Conservation (phyloP, 495 filamentous ascomycete genomes). For the Podospora anserina region DNA sequence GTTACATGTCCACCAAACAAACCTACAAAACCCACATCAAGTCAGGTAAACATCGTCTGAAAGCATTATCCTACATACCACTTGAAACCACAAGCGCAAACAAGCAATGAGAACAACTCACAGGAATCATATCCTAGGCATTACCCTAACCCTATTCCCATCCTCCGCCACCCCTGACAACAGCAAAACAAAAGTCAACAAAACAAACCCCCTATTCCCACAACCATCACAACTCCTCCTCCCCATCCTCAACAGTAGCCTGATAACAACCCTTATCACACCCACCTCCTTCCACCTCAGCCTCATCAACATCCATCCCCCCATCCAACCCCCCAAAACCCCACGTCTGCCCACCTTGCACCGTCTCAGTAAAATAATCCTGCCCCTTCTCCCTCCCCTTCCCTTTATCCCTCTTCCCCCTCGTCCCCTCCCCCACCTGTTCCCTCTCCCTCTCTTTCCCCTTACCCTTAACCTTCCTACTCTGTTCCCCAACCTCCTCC, state of each 20-base stretch:
- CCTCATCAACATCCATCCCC: constrained; percentile 1
- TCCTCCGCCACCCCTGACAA: neutral
- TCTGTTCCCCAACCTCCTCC: neutral
- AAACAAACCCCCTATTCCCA: neutral
- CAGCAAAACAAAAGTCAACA: neutral
- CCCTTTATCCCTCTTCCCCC: neutral
- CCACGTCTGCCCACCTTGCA: neutral
- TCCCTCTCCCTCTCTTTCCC: neutral
- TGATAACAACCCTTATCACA: neutral
- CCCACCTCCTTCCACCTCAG: neutral
- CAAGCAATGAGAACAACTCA: neutral
- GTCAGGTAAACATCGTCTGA: neutral
- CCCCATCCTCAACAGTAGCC: neutral
- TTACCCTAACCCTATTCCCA: neutral
- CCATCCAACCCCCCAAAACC: neutral
- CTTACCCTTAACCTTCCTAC: neutral
- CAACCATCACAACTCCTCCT: neutral
- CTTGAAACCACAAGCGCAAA: neutral
- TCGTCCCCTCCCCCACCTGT: neutral
- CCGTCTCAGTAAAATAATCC: neutral
- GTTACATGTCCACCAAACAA: too few species aligned
- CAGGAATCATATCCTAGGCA: neutral
- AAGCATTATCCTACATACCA: neutral
- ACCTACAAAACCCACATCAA: too few species aligned
- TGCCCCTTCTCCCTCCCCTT: neutral